Evolutionary conservation across 345 rosid genomes (phyloP), one percentile per base, ranked within the genome.

Genomic region (Gossypium rotundifolium): DNA sequence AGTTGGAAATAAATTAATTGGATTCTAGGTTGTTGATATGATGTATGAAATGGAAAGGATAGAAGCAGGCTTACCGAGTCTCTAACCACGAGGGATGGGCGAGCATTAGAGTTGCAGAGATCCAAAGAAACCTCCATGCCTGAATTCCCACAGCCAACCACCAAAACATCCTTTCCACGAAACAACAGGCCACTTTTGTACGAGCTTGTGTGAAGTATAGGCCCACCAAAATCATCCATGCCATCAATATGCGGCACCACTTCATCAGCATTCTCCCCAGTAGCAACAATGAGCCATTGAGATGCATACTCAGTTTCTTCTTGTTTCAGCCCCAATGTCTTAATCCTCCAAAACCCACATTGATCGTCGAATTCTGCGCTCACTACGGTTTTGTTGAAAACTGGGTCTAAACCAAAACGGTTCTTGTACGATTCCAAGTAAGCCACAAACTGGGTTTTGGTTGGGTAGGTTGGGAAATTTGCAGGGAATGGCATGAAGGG

Each of bases 41-140:
- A 38, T 16, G 57, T 22, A 52, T 16, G 3, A 16, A 59, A 14
- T 33, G 10, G 9, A 70, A 7, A 46, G 11, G 5, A 16, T n/a
- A 1, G 4, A 29, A 27, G 58, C 7, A 54, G 8, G 80, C 91
- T 90, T 27, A 94, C 97, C 89, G 91, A 74, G 52, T 89, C 90
- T 74, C 98, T 86, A 62, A 94, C 94, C n/a, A 86, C 92, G 20
- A 94, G 84, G 65, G 90, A 86, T 3, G 97, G 91, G 38, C 49
- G 81, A 69, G 94, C 91, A 71, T 75, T 80, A 67, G 79, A 81
- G 81, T 91, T 88, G 90, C 91, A 87, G 71, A 94, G 96, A 76
- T 94, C 98, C 83, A 94, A 87, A 75, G 86, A 81, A 53, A 94
- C 90, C 81, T 94, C 96, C 98, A 94, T 92, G 62, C 98, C 98